phyloP scores from a whole-genome alignment of 495 filamentous ascomycete species.

The Rostrohypoxylon terebratum region DNA sequence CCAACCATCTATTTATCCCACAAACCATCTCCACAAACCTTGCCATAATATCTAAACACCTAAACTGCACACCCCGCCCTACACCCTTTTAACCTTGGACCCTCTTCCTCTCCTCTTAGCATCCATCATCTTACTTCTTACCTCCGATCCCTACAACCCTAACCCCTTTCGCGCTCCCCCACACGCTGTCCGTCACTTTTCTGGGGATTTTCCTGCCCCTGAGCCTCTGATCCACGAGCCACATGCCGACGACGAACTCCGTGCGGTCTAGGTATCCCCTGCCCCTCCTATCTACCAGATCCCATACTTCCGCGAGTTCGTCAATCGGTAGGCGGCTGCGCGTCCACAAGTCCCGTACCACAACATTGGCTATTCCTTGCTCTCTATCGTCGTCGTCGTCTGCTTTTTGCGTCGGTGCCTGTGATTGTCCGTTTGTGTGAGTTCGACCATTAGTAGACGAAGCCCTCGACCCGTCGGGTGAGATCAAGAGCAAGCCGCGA shows the following conservation, averaged over 20 bases:
- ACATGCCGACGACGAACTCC: conserved; percentile 95
- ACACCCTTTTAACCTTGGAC: not conserved
- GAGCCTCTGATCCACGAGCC: conserved; percentile 91
- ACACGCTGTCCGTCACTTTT: conserved; percentile 83
- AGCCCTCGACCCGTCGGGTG: conserved; percentile 3
- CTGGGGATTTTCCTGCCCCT: conserved; percentile 88
- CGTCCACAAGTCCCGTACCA: conserved; percentile 88
- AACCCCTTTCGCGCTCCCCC: conserved; percentile 80
- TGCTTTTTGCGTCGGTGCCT: not conserved
- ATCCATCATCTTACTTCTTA: conserved; percentile 19
- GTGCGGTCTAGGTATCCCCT: conserved; percentile 73
- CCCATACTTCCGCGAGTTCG: conserved; percentile 84
- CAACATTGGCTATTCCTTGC: conserved; percentile 77
- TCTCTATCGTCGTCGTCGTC: conserved; percentile 15
- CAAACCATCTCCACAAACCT: not conserved
- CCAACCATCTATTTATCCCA: not conserved
- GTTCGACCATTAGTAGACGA: not conserved
- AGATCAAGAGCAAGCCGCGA: conserved; percentile 69
- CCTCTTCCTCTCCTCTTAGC: too few relatives aligned
- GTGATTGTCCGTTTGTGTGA: not conserved
- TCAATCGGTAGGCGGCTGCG: conserved; percentile 76
- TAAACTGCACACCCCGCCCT: not conserved
- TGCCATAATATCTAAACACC: conserved; percentile 1
- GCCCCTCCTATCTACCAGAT: conserved; percentile 76
- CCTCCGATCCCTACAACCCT: conserved; percentile 44